Percentiles rank a stretch among this genome's conserved stretches.
Conservation (phyloP, 306 rosid genomes). For the Glycine soja region DNA sequence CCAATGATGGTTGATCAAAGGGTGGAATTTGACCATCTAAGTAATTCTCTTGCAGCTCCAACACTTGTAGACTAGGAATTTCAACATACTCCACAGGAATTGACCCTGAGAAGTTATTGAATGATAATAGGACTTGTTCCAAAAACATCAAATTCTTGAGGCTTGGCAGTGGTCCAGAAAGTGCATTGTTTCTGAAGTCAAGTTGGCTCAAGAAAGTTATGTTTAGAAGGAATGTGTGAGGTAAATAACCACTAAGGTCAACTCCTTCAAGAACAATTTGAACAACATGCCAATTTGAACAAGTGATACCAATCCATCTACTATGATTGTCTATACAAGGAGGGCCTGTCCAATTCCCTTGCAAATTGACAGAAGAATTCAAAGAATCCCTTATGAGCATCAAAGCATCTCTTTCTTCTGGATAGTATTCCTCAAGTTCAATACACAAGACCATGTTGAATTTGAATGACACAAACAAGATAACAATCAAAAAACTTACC, state of each 20-base stretch:
- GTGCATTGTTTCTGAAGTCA: conserved; percentile 62
- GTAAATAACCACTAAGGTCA: conserved; percentile 61
- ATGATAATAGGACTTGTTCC: conserved; percentile 52
- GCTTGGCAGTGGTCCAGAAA: conserved; percentile 64
- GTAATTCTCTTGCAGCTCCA: conserved; percentile 62
- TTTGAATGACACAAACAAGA: conserved; percentile 39
- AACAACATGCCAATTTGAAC: conserved; percentile 71
- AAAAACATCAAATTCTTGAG: conserved; percentile 56
- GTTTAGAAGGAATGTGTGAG: conserved; percentile 56
- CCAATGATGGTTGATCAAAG: conserved; percentile 64
- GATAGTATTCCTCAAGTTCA: conserved; percentile 43
- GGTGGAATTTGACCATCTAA: conserved; percentile 62
- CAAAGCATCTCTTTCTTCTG: conserved; percentile 71
- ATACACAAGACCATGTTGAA: conserved; percentile 38
- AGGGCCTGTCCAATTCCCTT: conserved; percentile 77
- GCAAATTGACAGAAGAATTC: conserved; percentile 59
- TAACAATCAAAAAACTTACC: conserved; percentile 5
- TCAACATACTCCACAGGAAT: conserved; percentile 61
- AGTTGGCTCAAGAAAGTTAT: conserved; percentile 59
- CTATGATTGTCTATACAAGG: conserved; percentile 62
- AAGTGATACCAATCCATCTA: conserved; percentile 68
- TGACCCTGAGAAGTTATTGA: conserved; percentile 57
- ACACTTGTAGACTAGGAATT: conserved; percentile 45
- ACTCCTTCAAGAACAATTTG: conserved; percentile 58
- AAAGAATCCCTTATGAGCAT: conserved; percentile 62